These are phyloP conservation scores for Annulohypoxylon stygium DNA, from an alignment of 495 filamentous ascomycete genomes.

Conservation along the genomic window DNA sequence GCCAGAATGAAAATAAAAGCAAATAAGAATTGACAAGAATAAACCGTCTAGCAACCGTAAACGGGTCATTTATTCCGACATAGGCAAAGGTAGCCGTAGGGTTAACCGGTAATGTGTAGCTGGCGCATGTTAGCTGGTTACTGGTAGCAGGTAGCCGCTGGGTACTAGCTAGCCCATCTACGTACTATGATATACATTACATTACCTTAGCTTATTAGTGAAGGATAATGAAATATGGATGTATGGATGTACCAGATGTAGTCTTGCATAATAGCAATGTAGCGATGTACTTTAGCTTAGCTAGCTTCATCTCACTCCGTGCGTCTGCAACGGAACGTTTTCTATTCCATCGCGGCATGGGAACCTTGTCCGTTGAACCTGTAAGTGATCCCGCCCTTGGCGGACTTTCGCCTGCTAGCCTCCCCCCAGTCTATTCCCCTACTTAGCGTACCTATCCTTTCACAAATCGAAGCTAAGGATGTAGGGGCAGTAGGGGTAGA, in stretches of 20 bases:
- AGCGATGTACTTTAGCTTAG: conserved; percentile 11
- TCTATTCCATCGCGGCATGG: conserved; percentile 48
- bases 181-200: conserved; percentile 1
- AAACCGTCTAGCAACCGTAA: conserved; percentile 40
- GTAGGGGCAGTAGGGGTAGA: conserved; percentile 34
- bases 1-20: background rate
- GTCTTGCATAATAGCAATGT: conserved; percentile 35
- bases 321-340: conserved; percentile 47
- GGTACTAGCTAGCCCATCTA: background rate
- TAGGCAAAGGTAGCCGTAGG: conserved; percentile 21
- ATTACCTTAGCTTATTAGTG: conserved; percentile 28
- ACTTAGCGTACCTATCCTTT: conserved; percentile 23
- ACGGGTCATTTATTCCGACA: conserved; percentile 20
- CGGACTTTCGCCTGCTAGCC: conserved; percentile 38
- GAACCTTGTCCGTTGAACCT: conserved; percentile 41
- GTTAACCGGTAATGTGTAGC: background rate
- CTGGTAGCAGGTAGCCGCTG: background rate
- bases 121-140: too few species aligned
- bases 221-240: conserved; percentile 36
- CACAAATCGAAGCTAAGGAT: conserved; percentile 48
- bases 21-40: conserved; percentile 16
- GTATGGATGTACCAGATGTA: background rate
- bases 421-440: conserved; percentile 38
- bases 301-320: conserved; percentile 43
- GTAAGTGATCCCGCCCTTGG: conserved; percentile 50